These are phyloP conservation scores for Cladosporium halotolerans DNA, from an alignment of 2,329 filamentous ascomycete species.

Conservation along the genomic window DNA sequence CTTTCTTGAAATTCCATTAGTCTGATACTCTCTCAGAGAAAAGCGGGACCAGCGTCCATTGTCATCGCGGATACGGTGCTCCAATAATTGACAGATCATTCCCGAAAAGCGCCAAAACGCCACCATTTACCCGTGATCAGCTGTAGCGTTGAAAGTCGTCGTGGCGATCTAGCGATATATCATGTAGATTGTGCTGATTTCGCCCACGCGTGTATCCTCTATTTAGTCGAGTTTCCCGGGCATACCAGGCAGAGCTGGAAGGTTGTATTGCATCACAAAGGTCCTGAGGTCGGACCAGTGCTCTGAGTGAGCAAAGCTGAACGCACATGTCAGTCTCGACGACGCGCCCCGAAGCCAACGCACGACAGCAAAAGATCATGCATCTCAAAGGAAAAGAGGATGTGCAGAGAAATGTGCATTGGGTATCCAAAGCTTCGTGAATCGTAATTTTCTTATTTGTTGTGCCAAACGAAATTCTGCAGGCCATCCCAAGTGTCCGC, in stretches of 20 bases:
- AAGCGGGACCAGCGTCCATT: no score
- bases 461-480: conserved; percentile 79
- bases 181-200: no score
- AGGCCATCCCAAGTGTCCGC: conserved; percentile 85
- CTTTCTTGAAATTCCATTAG: no score
- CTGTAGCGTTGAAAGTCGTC: neutral
- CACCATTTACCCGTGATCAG: no score
- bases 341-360: neutral
- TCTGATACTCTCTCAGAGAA: no score
- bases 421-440: conserved; percentile 7
- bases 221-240: conserved; percentile 1
- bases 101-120: no score
- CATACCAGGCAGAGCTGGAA: conserved; percentile 18
- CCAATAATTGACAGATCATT: no score
- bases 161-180: conserved; percentile 2
- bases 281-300: conserved; percentile 21
- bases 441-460: conserved; percentile 42
- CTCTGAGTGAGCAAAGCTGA: conserved; percentile 25
- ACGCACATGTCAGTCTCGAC: conserved; percentile 8
- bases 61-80: no score
- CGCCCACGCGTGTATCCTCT: no score
- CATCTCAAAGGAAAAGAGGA: neutral
- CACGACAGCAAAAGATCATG: neutral
- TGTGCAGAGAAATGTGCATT: neutral
- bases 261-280: conserved; percentile 20